phyloP scores from a whole-genome alignment of 306 rosid species.

The Prunus kanzakura region DNA sequence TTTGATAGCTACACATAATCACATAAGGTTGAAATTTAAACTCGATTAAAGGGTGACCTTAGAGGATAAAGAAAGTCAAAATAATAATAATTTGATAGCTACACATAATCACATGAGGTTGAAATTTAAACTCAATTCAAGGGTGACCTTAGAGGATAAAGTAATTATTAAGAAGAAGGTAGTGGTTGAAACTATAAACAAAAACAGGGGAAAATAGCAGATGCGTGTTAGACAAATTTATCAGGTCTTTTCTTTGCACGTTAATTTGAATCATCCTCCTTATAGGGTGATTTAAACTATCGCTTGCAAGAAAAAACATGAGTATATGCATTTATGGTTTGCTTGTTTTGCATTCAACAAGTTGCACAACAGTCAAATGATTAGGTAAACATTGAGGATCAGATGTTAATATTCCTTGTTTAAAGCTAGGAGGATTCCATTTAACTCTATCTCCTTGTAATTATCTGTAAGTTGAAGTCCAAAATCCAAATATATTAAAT shows the following conservation, averaged over 20 bases:
- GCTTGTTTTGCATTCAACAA: neutral
- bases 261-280: no score
- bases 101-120: neutral
- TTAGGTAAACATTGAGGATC: neutral
- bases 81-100: neutral
- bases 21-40: neutral
- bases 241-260: accelerated
- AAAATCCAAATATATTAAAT: neutral
- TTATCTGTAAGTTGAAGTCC: neutral
- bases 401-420: neutral
- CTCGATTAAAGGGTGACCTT: neutral
- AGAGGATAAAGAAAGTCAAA: neutral
- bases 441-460: neutral
- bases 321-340: neutral
- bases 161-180: neutral
- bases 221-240: no score
- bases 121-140: neutral
- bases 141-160: neutral
- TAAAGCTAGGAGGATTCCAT: neutral
- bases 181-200: neutral
- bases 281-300: no score
- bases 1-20: neutral
- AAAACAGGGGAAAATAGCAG: neutral
- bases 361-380: neutral
- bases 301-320: no score